phyloP scores from a whole-genome alignment of 139 green algal species.

The Micromonas pusilla region DNA sequence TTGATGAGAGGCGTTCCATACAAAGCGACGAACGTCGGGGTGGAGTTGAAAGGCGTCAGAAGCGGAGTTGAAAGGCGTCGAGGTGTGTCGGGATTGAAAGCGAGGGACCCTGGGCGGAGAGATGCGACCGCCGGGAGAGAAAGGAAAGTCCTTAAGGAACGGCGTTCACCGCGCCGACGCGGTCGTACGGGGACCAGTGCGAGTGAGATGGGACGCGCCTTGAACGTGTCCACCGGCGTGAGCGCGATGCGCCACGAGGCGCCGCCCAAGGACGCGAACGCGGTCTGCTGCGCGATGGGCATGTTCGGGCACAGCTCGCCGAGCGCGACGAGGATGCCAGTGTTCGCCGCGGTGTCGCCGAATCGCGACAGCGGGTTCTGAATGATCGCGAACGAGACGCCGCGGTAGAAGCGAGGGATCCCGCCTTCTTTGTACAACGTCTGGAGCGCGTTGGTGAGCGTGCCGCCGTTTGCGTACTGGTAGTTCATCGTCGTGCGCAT shows the following conservation, averaged over 20 bases:
- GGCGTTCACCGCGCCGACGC: too few relatives aligned
- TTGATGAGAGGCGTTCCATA: too few relatives aligned
- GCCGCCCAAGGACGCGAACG: slow-evolving; percentile 55
- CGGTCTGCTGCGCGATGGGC: slow-evolving; percentile 69
- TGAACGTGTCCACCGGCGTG: slow-evolving; percentile 84
- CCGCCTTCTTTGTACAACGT: slow-evolving; percentile 73
- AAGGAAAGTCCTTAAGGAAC: too few relatives aligned
- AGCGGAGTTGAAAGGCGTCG: too few relatives aligned
- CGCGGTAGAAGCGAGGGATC: slow-evolving; percentile 84
- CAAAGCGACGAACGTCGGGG: too few relatives aligned
- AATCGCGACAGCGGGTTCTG: slow-evolving; percentile 82
- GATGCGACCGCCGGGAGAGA: too few relatives aligned
- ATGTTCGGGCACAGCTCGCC: slow-evolving; percentile 57
- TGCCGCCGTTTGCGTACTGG: slow-evolving; percentile 55
- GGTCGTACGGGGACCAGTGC: too few relatives aligned
- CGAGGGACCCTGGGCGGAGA: too few relatives aligned
- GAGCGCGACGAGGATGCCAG: slow-evolving; percentile 69
- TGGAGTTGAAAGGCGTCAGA: too few relatives aligned
- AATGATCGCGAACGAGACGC: slow-evolving; percentile 48
- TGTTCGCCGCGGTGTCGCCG: slow-evolving; percentile 89
- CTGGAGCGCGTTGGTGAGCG: slow-evolving; percentile 53
- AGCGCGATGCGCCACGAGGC: slow-evolving; percentile 78
- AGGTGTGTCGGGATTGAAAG: too few relatives aligned
- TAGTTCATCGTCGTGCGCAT: slow-evolving; percentile 86
- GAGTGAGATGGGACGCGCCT: too few relatives aligned